phyloP scores from a whole-genome alignment of 2,329 filamentous ascomycete genomes.

The Anisogramma anomala region DNA sequence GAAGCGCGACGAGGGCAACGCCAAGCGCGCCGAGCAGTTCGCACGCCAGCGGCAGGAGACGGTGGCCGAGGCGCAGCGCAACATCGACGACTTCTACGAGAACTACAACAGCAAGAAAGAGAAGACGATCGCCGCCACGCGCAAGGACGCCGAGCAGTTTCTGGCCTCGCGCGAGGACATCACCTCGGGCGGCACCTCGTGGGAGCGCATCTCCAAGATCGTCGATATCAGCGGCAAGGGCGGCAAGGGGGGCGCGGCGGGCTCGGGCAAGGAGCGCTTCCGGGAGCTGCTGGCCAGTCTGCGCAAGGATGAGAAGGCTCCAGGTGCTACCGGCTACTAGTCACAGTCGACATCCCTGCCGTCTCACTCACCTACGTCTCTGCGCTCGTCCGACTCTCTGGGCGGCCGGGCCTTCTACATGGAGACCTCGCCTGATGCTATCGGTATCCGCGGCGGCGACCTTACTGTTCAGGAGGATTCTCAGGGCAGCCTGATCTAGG shows the following conservation, averaged over 20 bases:
- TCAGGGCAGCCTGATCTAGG: constrained; percentile 13
- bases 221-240: constrained; percentile 97
- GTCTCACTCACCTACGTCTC: constrained; percentile 8
- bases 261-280: constrained; percentile 93
- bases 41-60: constrained; percentile 74
- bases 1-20: constrained; percentile 69
- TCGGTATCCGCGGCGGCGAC: neutral
- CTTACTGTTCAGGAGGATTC: constrained; percentile 12
- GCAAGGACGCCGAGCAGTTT: constrained; percentile 88
- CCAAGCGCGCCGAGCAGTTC: constrained; percentile 76
- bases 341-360: constrained; percentile 10
- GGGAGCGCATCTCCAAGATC: constrained; percentile 95
- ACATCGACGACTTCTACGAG: constrained; percentile 98
- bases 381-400: constrained; percentile 1
- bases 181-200: constrained; percentile 87
- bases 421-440: neutral
- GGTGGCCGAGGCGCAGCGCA: constrained; percentile 76
- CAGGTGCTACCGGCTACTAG: constrained; percentile 44
- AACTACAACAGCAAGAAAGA: constrained; percentile 99
- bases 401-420: neutral
- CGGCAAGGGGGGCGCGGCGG: constrained; percentile 69
- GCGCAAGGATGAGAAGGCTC: constrained; percentile 84
- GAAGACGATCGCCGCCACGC: constrained; percentile 78
- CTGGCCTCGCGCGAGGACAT: constrained; percentile 82
- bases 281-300: constrained; percentile 77